Base-by-base conservation (phyloP, 345 rosid species). In the Fremontodendron californicum region DNA sequence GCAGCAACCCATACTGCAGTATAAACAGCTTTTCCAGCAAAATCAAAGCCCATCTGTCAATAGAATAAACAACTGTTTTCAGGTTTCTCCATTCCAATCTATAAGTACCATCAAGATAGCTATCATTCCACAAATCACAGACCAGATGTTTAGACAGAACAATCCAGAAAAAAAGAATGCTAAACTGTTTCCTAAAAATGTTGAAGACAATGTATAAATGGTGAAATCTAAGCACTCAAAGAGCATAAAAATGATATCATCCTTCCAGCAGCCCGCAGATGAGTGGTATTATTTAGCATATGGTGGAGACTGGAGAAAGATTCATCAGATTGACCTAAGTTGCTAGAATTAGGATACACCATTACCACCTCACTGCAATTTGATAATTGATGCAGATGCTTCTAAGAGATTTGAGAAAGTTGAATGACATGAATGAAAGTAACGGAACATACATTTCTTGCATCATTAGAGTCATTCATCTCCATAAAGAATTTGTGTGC, bases 1-100 rank as follows among this genome's bases (percentile, higher is more conserved):
- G 94, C 94, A 83, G 92, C 97, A 61, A 95, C 86, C 98, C 99
- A 93, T 31, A 91, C 96, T 35, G 94, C 94, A 79, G 91, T 79
- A 74, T 90, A 92, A 79, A 92, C 78, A 81, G 96, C 93, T 90
- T 93, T 95, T 78, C 97, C 98, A 74, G 96, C 93, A 87, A 93
- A 92, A 86, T 84, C 80, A 77, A 87, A 90, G 42, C 99, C 92
- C 98, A 93, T 93, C 98, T 95, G 92, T 83, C 80, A 78, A 52
- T 77, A 52, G 67, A 79, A 77, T 45, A 81, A 78, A 75, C 10
- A 82, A 73, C 37, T 43, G 10, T 70, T 60, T 16, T 48, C 73
- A 61, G 66, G 55, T 40, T 33, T 29, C 2, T 21, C 46, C 39
- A 18, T 54, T 48, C 39, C 79, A 78, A 70, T 75, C 60, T 49